Percentiles rank a stretch among this genome's conserved stretches.
These are phyloP conservation scores for Coemansia sp. DNA, from an alignment of 192 early-diverging fungal species.

Conservation along the genomic window DNA sequence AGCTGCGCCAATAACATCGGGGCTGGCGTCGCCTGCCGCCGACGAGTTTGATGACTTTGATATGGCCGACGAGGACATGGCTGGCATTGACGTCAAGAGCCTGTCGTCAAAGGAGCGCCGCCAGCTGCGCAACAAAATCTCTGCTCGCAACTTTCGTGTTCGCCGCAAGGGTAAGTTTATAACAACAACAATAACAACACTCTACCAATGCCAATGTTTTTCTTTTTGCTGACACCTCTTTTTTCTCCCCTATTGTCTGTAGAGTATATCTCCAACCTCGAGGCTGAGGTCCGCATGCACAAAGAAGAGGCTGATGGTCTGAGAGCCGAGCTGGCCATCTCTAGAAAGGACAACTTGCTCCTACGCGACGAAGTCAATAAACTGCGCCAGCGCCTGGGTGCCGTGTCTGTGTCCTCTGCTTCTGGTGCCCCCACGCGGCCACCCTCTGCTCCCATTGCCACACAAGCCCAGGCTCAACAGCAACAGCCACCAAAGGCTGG, in stretches of 20 bases:
- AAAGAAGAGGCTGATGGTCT: constrained; percentile 54
- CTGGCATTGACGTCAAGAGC: constrained; percentile 58
- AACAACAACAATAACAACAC: too few relatives aligned
- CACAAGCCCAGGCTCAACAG: neutral
- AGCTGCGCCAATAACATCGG: neutral
- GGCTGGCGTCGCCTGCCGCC: neutral
- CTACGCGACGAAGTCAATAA: constrained; percentile 40
- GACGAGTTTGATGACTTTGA: constrained; percentile 2
- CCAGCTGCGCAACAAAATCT: constrained; percentile 84
- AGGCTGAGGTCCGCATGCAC: constrained; percentile 56
- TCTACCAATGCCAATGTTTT: neutral
- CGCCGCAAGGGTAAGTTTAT: constrained; percentile 73
- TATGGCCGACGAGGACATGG: constrained; percentile 20
- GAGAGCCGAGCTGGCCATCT: constrained; percentile 41
- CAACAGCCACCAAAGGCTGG: neutral
- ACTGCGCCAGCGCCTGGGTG: constrained; percentile 21
- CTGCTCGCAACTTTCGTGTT: constrained; percentile 79
- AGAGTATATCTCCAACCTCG: constrained; percentile 62
- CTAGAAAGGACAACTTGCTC: constrained; percentile 32
- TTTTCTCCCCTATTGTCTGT: constrained; percentile 10
- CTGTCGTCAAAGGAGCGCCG: constrained; percentile 74
- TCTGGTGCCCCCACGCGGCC: too few relatives aligned
- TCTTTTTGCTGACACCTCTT: constrained; percentile 1
- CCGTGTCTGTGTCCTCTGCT: neutral
- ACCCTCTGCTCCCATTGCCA: neutral